These are phyloP conservation scores for Phytophthora macrochlamydospora DNA, from an alignment of 352 stramenopile species.

Conservation along the genomic window DNA sequence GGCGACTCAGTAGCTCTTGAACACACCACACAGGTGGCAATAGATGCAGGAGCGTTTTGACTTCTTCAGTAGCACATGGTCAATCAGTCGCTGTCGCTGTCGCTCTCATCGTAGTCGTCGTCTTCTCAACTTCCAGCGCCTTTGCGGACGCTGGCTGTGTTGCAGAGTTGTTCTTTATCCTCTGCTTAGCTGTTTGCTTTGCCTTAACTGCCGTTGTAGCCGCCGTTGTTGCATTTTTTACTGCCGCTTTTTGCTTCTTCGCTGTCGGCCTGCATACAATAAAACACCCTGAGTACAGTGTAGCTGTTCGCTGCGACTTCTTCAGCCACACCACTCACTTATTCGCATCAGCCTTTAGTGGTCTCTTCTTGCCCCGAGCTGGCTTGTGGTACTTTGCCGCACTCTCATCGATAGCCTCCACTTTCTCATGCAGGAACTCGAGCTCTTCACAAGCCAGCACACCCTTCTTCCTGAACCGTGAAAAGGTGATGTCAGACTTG, in stretches of 20 bases:
- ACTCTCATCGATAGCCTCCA: conserved; percentile 61
- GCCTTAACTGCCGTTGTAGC: conserved; percentile 5
- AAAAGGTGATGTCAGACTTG: conserved; percentile 4
- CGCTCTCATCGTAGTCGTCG: conserved; percentile 79
- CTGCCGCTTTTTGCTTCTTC: conserved; percentile 28
- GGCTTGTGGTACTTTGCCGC: conserved; percentile 63
- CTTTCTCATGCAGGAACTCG: conserved; percentile 58
- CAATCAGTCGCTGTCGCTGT: conserved; percentile 31
- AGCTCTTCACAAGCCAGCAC: conserved; percentile 51
- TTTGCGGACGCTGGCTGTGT: conserved; percentile 3
- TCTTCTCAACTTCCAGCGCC: conserved; percentile 58
- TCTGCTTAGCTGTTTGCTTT: background rate
- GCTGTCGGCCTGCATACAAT: conserved; percentile 13
- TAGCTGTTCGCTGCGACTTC: background rate
- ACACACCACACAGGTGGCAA: conserved; percentile 25
- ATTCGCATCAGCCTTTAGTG: conserved; percentile 11
- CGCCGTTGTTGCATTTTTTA: conserved; percentile 9
- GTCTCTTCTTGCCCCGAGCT: conserved; percentile 34
- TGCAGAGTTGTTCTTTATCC: conserved; percentile 4
- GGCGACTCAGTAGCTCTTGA: conserved; percentile 17
- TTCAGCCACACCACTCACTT: conserved; percentile 22
- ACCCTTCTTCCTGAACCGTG: conserved; percentile 49
- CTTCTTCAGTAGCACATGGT: background rate
- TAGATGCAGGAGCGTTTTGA: conserved; percentile 25
- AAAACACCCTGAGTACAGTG: background rate